These are phyloP conservation scores for Wallacemonas sp. DNA, from an alignment of 208 protist genomes.

Conservation along the genomic window DNA sequence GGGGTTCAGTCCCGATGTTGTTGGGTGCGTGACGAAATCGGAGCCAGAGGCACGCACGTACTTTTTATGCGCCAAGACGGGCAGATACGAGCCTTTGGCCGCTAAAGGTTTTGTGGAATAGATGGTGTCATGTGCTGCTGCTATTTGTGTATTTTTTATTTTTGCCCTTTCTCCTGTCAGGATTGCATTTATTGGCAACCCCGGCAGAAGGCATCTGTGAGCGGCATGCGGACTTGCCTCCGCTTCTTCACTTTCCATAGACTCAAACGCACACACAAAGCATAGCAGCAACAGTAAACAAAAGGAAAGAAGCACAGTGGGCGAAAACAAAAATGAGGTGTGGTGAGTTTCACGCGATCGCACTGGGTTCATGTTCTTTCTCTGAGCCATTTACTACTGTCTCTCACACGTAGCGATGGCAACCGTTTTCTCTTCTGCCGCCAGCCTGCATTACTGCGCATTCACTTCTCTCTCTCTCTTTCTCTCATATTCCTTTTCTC, in stretches of 20 bases:
- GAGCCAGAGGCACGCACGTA: conserved; percentile 45
- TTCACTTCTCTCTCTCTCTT: neutral
- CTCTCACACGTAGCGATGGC: too few relatives aligned
- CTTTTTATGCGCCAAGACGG: conserved; percentile 44
- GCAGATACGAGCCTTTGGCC: conserved; percentile 49
- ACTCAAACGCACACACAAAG: neutral
- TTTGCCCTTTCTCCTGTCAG: conserved; percentile 1
- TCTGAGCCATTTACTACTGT: too few relatives aligned
- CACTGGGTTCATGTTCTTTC: too few relatives aligned
- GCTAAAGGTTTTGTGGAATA: conserved; percentile 51
- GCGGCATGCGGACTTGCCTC: too few relatives aligned
- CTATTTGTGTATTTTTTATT: neutral
- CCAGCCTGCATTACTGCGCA: neutral
- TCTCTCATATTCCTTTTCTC: too few relatives aligned
- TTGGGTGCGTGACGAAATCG: conserved; percentile 11
- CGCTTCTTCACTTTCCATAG: neutral
- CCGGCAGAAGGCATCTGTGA: too few relatives aligned
- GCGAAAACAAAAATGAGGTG: too few relatives aligned
- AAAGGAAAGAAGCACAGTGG: too few relatives aligned
- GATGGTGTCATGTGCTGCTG: too few relatives aligned
- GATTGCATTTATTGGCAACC: neutral
- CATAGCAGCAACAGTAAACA: too few relatives aligned
- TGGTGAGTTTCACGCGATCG: too few relatives aligned
- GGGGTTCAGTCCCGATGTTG: neutral
- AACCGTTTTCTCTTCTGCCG: too few relatives aligned